Percentiles rank a stretch among this genome's conserved stretches.
phyloP scores from a whole-genome alignment of 805 yeast genomes.

The Candida gorgasii region DNA sequence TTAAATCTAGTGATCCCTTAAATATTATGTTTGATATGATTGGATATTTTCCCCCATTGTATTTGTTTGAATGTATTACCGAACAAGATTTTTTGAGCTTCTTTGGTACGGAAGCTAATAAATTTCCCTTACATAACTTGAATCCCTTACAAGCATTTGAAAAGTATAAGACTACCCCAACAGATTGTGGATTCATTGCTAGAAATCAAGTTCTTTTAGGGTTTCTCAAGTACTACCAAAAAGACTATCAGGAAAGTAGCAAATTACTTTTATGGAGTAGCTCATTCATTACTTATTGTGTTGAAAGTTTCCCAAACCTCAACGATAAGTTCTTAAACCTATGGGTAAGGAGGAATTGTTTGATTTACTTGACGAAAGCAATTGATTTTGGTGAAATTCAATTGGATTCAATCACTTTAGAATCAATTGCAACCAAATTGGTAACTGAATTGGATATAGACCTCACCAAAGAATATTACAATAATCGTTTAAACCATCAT shows the following conservation, averaged over 20 bases:
- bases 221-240: constrained; percentile 15
- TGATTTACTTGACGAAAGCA: constrained; percentile 15
- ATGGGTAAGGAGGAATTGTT: constrained; percentile 13
- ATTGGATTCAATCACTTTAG: constrained; percentile 9
- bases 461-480: constrained; percentile 16
- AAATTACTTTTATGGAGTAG: constrained; percentile 21
- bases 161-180: neutral
- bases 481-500: constrained; percentile 27
- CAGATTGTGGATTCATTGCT: constrained; percentile 13
- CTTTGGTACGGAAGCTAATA: too few relatives aligned
- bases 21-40: constrained; percentile 2
- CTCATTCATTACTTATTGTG: constrained; percentile 14
- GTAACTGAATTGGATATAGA: constrained; percentile 14
- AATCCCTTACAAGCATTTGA: neutral
- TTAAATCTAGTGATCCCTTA: neutral
- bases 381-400: constrained; percentile 18
- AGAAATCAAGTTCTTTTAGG: constrained; percentile 22
- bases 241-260: constrained; percentile 19
- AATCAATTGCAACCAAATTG: constrained; percentile 10
- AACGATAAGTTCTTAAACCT: constrained; percentile 17
- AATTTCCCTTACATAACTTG: too few relatives aligned
- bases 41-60: neutral
- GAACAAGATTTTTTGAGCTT: neutral
- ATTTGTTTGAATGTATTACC: neutral
- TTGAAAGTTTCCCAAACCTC: constrained; percentile 5